Percentiles rank a stretch among this genome's conserved stretches.
Evolutionary conservation across 2,329 filamentous ascomycete species (phyloP).

Genomic region (Paecilomyces sp.): DNA sequence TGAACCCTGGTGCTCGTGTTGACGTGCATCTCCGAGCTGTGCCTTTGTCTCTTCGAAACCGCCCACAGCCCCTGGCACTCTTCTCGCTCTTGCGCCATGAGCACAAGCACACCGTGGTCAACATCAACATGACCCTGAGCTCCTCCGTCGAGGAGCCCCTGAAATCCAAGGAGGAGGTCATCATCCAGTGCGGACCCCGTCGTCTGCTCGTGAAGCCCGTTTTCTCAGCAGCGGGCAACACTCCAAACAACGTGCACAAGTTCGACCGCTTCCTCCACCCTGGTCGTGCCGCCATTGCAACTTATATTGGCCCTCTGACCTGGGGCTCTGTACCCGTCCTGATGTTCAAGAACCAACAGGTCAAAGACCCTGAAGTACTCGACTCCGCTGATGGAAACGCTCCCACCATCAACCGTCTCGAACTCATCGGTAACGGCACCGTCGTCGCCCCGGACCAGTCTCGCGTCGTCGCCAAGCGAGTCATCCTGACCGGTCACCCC

Average conservation of each 20-base stretch:
- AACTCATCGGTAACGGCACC: constrained; percentile 80
- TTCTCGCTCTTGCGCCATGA: constrained; percentile 90
- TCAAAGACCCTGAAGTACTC: constrained; percentile 33
- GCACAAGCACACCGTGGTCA: constrained; percentile 84
- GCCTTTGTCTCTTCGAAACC: constrained; percentile 46
- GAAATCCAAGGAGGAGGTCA: constrained; percentile 85
- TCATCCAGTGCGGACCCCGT: constrained; percentile 84
- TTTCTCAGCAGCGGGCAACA: constrained; percentile 82
- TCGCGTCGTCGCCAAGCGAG: constrained; percentile 85
- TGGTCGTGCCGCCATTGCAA: constrained; percentile 79
- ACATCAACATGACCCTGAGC: constrained; percentile 81
- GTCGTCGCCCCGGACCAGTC: constrained; percentile 65
- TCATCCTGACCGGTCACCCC: constrained; percentile 89
- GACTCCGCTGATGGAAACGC: constrained; percentile 39
- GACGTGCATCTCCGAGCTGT: constrained; percentile 64
- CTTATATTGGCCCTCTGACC: constrained; percentile 80
- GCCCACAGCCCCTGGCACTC: constrained; percentile 57
- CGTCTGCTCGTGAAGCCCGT: constrained; percentile 83
- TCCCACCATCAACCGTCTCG: constrained; percentile 44
- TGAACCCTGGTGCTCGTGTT: constrained; percentile 75
- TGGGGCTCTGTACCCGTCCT: constrained; percentile 90
- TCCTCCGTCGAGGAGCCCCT: constrained; percentile 68
- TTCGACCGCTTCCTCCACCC: constrained; percentile 89
- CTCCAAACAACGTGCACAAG: constrained; percentile 95
- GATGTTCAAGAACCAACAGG: constrained; percentile 62